These are phyloP conservation scores for Fusarium siculi DNA, from an alignment of 2,329 filamentous ascomycete species.

Conservation along the genomic window DNA sequence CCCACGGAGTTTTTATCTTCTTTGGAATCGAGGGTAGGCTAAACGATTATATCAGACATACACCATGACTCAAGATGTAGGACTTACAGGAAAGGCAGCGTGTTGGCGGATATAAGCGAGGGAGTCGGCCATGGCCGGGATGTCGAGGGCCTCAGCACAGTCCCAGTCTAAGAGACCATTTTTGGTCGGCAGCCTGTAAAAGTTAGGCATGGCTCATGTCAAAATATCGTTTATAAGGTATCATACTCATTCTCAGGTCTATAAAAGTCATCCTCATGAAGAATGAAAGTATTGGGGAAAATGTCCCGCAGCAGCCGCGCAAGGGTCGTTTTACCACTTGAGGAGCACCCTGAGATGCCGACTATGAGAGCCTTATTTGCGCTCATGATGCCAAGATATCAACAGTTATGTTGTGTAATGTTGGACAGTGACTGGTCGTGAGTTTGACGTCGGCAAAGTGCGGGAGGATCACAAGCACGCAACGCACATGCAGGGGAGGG, in stretches of 20 bases:
- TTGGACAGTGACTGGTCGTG: neutral
- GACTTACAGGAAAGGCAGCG: constrained; percentile 71
- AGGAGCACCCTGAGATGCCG: constrained; percentile 89
- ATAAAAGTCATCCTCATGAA: constrained; percentile 98
- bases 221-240: fast-evolving
- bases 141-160: constrained; percentile 80
- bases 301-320: constrained; percentile 85
- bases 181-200: constrained; percentile 60
- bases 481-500: constrained; percentile 13
- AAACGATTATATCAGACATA: neutral
- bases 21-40: constrained; percentile 49
- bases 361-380: constrained; percentile 70
- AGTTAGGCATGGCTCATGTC: neutral
- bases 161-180: constrained; percentile 88
- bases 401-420: neutral
- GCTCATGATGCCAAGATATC: constrained; percentile 43
- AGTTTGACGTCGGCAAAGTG: constrained; percentile 5
- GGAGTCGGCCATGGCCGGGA: constrained; percentile 73
- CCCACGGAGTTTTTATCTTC: constrained; percentile 73
- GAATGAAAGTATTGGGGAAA: constrained; percentile 80
- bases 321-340: constrained; percentile 94
- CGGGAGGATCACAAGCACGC: constrained; percentile 1
- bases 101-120: constrained; percentile 76
- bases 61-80: neutral
- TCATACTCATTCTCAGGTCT: constrained; percentile 77